phyloP scores from a whole-genome alignment of 2,329 filamentous ascomycete species.

The Fusarium sp. region DNA sequence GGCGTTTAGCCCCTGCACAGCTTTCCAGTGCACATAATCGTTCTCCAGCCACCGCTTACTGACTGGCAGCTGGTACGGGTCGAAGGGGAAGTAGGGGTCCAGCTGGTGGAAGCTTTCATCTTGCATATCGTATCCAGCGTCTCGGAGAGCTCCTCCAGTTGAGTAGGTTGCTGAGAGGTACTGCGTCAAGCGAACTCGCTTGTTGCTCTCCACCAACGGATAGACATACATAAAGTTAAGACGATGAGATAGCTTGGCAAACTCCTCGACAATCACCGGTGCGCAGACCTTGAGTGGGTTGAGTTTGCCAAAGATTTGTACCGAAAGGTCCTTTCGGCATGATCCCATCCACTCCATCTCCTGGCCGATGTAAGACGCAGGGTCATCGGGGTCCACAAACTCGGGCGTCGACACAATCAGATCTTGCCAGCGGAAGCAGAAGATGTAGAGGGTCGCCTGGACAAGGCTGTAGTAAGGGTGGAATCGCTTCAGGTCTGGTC shows the following conservation, averaged over 20 bases:
- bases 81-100: slow-evolving; percentile 96
- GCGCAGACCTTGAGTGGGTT: slow-evolving; percentile 97
- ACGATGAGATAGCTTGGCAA: slow-evolving; percentile 86
- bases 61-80: slow-evolving; percentile 89
- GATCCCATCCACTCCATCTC: slow-evolving; percentile 82
- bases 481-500: slow-evolving; percentile 86
- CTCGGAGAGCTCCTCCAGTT: slow-evolving; percentile 65
- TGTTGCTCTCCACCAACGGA: slow-evolving; percentile 89
- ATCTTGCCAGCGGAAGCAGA: slow-evolving; percentile 98
- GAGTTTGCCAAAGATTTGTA: slow-evolving; percentile 85
- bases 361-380: slow-evolving; percentile 69
- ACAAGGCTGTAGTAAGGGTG: slow-evolving; percentile 86
- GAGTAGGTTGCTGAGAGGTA: slow-evolving; percentile 69
- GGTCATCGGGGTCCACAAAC: slow-evolving; percentile 70
- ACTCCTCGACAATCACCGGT: slow-evolving; percentile 88
- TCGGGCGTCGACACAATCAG: slow-evolving; percentile 73
- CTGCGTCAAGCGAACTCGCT: slow-evolving; percentile 82
- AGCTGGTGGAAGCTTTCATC: slow-evolving; percentile 86
- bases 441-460: slow-evolving; percentile 93
- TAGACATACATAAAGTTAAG: slow-evolving; percentile 91
- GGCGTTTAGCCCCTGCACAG: slow-evolving; percentile 75
- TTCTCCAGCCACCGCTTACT: slow-evolving; percentile 89
- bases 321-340: slow-evolving; percentile 77
- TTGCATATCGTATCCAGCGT: slow-evolving; percentile 59
- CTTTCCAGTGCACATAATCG: slow-evolving; percentile 84